Evolutionary conservation across 2,329 filamentous ascomycete genomes (phyloP).

Genomic region (Sordariomycetes sp.): DNA sequence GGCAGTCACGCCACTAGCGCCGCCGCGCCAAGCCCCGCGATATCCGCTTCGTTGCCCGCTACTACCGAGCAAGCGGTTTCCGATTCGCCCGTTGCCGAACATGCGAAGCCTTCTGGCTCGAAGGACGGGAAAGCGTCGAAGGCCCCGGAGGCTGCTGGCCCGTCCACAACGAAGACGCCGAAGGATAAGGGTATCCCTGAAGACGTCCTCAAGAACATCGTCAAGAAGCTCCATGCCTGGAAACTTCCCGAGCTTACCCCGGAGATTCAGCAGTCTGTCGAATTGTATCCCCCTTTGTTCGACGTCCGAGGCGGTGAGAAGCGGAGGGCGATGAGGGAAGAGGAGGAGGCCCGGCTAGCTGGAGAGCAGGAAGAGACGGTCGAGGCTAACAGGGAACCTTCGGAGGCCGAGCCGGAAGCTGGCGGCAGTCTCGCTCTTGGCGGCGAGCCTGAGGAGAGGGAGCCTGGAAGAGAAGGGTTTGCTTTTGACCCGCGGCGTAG

Average conservation of each 20-base stretch:
- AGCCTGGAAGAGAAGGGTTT: slow-evolving; percentile 36
- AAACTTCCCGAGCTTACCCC: slow-evolving; percentile 4
- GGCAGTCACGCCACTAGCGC: slow-evolving; percentile 73
- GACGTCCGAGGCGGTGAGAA: slow-evolving; percentile 73
- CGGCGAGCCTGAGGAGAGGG: slow-evolving; percentile 79
- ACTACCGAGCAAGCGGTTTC: slow-evolving; percentile 32
- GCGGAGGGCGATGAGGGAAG: slow-evolving; percentile 63
- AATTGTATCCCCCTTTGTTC: slow-evolving; percentile 55
- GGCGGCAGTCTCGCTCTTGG: slow-evolving; percentile 78
- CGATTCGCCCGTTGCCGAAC: slow-evolving; percentile 14
- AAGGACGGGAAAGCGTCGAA: slow-evolving; percentile 6
- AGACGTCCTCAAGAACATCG: slow-evolving; percentile 6
- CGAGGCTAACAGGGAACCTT: slow-evolving; percentile 27
- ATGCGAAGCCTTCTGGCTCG: slow-evolving; percentile 9
- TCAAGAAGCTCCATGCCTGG: slow-evolving; percentile 10
- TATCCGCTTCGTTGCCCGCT: slow-evolving; percentile 43
- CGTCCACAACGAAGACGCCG: slow-evolving; percentile 7
- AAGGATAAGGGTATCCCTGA: slow-evolving; percentile 2
- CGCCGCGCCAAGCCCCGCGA: slow-evolving; percentile 69
- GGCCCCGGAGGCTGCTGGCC: background rate
- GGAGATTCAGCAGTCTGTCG: slow-evolving; percentile 9
- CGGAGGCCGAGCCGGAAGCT: slow-evolving; percentile 68
- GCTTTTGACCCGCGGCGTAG: slow-evolving; percentile 46
- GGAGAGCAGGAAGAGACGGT: slow-evolving; percentile 33
- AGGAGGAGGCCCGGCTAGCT: slow-evolving; percentile 42